Percentiles rank a stretch among this genome's conserved stretches.
Evolutionary conservation across 306 rosid genomes (phyloP).

Genomic region (Trifolium repens): DNA sequence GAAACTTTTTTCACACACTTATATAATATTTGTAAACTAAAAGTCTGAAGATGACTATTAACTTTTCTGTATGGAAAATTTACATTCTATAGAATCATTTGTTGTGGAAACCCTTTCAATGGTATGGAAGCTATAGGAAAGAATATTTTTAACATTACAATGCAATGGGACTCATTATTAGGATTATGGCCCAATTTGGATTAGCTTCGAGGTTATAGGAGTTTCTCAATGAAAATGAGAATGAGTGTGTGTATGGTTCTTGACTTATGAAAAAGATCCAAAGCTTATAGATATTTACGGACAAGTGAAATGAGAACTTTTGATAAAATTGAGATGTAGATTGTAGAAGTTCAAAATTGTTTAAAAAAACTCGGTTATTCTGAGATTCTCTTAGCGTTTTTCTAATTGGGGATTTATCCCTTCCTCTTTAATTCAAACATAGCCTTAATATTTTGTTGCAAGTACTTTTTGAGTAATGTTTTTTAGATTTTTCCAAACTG

Average conservation of each 20-base stretch:
- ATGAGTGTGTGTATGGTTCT: neutral
- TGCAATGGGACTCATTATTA: neutral
- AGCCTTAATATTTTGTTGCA: neutral
- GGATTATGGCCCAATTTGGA: neutral
- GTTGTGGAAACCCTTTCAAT: neutral
- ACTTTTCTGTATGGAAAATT: neutral
- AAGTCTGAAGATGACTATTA: neutral
- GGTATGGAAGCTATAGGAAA: neutral
- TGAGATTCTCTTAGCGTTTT: neutral
- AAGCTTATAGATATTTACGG: neutral
- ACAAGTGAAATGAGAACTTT: neutral
- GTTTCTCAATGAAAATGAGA: neutral
- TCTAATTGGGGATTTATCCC: neutral
- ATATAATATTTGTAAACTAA: neutral
- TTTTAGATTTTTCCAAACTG: conserved; percentile 1
- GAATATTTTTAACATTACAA: neutral
- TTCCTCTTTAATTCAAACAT: neutral
- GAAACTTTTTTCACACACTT: neutral
- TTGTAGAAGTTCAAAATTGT: neutral
- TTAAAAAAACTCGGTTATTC: neutral
- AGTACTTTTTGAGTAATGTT: neutral
- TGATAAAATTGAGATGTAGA: neutral
- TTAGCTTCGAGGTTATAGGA: neutral
- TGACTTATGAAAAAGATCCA: neutral
- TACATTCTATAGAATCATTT: neutral